Base-by-base conservation (phyloP, 2,329 filamentous ascomycete genomes). In the Stachybotrys echinatus region DNA sequence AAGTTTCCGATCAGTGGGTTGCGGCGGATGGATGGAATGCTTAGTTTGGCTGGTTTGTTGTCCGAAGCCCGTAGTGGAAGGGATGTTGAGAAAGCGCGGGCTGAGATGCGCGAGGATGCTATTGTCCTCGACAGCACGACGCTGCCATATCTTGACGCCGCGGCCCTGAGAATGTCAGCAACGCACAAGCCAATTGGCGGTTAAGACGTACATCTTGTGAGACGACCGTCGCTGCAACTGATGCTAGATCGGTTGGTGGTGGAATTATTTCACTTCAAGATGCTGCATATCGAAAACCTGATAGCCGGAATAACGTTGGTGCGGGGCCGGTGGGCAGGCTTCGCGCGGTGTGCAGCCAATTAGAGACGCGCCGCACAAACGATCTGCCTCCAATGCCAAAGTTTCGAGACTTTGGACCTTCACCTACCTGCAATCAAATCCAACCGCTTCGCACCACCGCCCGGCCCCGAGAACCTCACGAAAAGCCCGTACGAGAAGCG, bases 1-100 rank as follows among this genome's bases (percentile, higher is more conserved):
- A 56, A 48, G 52, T 63, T 63, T 39, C 65, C 65, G 23, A 68
- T 54, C 12, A 67, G 61, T 38, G 65, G 65, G 48, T 67, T 68
- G 20, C 39, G 38, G 51, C 62, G 62, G 21, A 42, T 44, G 20
- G 34, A 50, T 5, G 48, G 52, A 3, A 54, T 34, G 5, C 48
- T 44, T 2, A 49, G 48, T 4, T 55, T 49, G 2, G 47, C 50
- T 37, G 39, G 17, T 38, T 48, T 20, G 48, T n/a, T 23, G 31
- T 39, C 45, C 5, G 57, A 55, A 47, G 56, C 46, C 50, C 61
- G 61, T 12, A 66, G 46, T 47, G 61, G 56, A 21, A 64, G 50
- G 5, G 64, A 62, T 44, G 65, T 65, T n/a, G 66, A 65, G 52
- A 68, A 66, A 12, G 64, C 50, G 44, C 65, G 63, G 7, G 53